phyloP scores from a whole-genome alignment of 106 monocot species.

The Dendrobium officinale region DNA sequence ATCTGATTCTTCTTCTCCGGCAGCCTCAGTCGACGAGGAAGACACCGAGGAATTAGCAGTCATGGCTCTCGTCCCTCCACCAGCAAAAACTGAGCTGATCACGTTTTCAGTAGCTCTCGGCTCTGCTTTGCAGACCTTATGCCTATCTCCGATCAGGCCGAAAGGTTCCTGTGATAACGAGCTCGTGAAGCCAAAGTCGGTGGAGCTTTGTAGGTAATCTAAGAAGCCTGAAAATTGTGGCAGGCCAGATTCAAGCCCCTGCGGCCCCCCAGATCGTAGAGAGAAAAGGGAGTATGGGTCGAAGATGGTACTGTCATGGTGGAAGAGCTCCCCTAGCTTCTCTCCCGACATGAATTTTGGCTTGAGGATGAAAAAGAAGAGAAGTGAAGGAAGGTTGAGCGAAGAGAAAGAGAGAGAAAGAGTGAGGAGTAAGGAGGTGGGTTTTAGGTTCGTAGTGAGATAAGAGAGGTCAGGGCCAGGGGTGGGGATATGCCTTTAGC shows the following conservation, averaged over 20 bases:
- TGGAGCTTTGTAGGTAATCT: neutral
- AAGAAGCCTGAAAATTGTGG: neutral
- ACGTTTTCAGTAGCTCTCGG: neutral
- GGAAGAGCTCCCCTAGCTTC: conserved; percentile 2
- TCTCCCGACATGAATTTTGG: conserved; percentile 3
- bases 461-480: neutral
- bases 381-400: neutral
- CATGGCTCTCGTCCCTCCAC: conserved; percentile 17
- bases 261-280: neutral
- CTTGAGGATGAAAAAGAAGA: neutral
- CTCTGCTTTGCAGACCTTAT: neutral
- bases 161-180: neutral
- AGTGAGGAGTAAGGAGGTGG: neutral
- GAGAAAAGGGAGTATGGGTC: conserved; percentile 1
- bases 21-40: conserved; percentile 62
- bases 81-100: neutral
- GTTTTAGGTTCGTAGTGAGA: neutral
- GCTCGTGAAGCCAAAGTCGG: neutral
- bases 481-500: neutral
- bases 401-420: neutral
- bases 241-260: too few species aligned
- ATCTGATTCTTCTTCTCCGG: conserved; percentile 27
- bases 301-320: conserved; percentile 1
- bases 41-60: conserved; percentile 78
- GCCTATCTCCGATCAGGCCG: neutral